These are phyloP conservation scores for Scheffersomyces segobiensis DNA, from an alignment of 1,139 yeast genomes.

Conservation along the genomic window DNA sequence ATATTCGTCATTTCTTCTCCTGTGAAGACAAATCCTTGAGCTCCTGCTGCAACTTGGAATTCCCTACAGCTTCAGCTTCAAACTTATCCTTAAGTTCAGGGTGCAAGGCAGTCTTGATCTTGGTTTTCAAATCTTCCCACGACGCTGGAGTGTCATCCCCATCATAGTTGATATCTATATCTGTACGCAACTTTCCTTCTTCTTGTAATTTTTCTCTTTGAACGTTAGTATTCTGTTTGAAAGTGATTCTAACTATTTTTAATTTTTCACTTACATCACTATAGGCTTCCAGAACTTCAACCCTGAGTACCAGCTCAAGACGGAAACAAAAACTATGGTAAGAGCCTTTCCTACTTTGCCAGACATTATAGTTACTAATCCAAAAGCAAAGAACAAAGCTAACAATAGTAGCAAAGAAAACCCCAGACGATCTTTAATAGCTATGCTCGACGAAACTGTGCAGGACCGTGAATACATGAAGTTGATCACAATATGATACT, in stretches of 20 bases:
- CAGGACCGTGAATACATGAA: neutral
- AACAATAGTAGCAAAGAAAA: too few species aligned
- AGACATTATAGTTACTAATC: slow-evolving; percentile 5
- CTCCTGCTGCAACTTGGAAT: slow-evolving; percentile 7
- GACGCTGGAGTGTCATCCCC: slow-evolving; percentile 36
- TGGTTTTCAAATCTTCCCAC: slow-evolving; percentile 39
- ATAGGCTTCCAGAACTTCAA: slow-evolving; percentile 74
- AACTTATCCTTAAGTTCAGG: slow-evolving; percentile 8
- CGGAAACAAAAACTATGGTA: slow-evolving; percentile 32
- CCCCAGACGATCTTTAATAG: neutral
- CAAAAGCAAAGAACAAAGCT: neutral
- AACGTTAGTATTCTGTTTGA: slow-evolving; percentile 13
- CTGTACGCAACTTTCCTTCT: slow-evolving; percentile 66
- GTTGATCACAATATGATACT: neutral
- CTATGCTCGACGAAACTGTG: neutral
- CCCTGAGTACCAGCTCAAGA: slow-evolving; percentile 52
- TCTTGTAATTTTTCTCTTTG: slow-evolving; percentile 62
- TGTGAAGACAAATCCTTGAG: slow-evolving; percentile 2
- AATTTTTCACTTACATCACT: slow-evolving; percentile 51
- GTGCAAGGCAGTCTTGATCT: slow-evolving; percentile 17
- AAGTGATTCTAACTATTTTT: neutral
- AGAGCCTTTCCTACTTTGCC: slow-evolving; percentile 22
- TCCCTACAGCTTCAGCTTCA: slow-evolving; percentile 6
- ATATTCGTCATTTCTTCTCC: neutral
- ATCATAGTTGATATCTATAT: slow-evolving; percentile 52